Evolutionary conservation across 495 filamentous ascomycete genomes (phyloP), one percentile per base, ranked within the genome.

Genomic region (Penicillium atrosanguineum): DNA sequence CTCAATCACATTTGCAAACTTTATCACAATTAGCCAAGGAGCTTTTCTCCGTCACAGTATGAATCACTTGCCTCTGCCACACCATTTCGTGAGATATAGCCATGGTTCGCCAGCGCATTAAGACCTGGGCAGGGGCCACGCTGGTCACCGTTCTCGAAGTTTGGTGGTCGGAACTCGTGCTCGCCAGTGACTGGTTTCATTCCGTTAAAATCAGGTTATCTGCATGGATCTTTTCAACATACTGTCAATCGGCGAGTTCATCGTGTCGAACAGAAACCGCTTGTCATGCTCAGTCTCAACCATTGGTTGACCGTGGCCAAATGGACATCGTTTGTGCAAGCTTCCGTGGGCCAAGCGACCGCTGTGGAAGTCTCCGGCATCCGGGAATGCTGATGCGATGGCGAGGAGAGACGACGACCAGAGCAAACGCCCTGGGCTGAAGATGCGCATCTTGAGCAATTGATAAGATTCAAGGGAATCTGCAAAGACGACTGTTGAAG

Each of bases 51-150:
- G 20, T 21, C 7, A 20, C 2, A 23, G 15, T 6, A 25, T 21
- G 0, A 19, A 21, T 16, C 15, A 56, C 65, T 38, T 55, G 69
- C 69, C 20, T 64, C 64, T 2, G 71, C 79, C 19, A 79, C 63
- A 28, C 80, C 79, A 52, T 73, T 76, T 48, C 78, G 75, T 1
- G 80, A 78, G 25, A 81, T 65, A 47, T 82, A 83, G n/a, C 68
- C 70, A 60, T 80, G 78, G 41, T 82, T 81, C 36, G 80, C 79
- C 31, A 80, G 46, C 11, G 75, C 72, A 53, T 83, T 83, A 18
- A 82, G 60, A 38, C 76, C 78, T 1, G 78, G 78, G 52, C 80
- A 82, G 48, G 76, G 73, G 7, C 75, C 77, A 34, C 74, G 71
- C 53, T 72, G 70, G 58, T 74, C 71, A 18, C 70, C 69, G 15